Evolutionary conservation across 1,284 basidiomycete species (phyloP).

Genomic region (Malassezia sp.): DNA sequence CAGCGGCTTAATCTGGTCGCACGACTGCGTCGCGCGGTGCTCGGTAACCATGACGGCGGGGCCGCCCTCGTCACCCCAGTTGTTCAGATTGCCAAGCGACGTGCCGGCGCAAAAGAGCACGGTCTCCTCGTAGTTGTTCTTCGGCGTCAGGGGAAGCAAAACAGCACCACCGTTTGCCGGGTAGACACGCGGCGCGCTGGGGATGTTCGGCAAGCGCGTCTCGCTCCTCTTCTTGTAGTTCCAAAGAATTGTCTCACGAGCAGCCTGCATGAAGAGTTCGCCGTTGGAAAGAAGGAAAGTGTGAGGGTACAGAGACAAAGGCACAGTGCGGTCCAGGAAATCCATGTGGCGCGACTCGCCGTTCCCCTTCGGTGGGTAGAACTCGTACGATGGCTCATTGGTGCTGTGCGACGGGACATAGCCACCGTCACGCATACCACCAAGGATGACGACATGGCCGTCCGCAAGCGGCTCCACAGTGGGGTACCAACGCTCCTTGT

Average conservation of each 20-base stretch:
- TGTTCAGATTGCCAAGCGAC: constrained; percentile 18
- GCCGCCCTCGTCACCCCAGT: constrained; percentile 36
- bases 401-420: constrained; percentile 25
- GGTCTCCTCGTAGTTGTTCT: constrained; percentile 29
- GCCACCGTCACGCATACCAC: constrained; percentile 33
- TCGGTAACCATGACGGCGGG: constrained; percentile 22
- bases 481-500: constrained; percentile 38
- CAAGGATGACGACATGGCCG: constrained; percentile 27
- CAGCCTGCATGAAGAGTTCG: constrained; percentile 31
- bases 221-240: constrained; percentile 23
- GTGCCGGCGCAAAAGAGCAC: constrained; percentile 40
- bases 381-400: constrained; percentile 37
- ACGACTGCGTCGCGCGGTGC: constrained; percentile 25
- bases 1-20: constrained; percentile 34
- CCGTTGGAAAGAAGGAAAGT: constrained; percentile 32
- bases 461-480: constrained; percentile 32
- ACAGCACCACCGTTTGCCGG: constrained; percentile 32
- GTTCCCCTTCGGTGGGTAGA: constrained; percentile 27
- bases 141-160: constrained; percentile 29
- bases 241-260: constrained; percentile 29
- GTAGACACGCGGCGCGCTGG: constrained; percentile 26
- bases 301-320: constrained; percentile 34
- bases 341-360: constrained; percentile 17
- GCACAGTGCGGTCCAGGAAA: constrained; percentile 23
- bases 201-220: constrained; percentile 23